Conservation (phyloP, 2,329 filamentous ascomycete genomes). For the Elsinoe fawcettii region DNA sequence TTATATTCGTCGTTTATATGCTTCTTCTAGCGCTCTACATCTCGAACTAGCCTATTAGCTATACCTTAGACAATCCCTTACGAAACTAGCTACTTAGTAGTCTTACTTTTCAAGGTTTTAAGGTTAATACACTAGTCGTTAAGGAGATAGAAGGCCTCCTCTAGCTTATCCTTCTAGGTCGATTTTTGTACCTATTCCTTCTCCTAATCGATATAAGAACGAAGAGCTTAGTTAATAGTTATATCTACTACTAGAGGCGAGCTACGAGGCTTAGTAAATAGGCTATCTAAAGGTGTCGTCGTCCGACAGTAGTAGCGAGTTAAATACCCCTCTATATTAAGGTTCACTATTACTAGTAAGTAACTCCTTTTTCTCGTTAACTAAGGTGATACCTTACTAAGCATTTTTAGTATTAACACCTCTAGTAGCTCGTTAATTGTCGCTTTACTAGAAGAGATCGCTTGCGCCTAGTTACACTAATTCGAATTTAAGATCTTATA, state of each 20-base stretch:
- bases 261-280: too few species aligned
- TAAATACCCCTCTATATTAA: background rate
- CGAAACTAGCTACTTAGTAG: background rate
- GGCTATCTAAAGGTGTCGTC: background rate
- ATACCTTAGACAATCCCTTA: too few species aligned
- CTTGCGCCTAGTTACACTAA: background rate
- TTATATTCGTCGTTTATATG: too few species aligned
- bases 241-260: too few species aligned
- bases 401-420: background rate
- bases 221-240: too few species aligned
- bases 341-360: background rate
- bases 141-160: background rate
- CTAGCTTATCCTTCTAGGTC: background rate
- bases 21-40: too few species aligned
- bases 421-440: background rate
- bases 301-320: background rate
- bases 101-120: background rate
- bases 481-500: background rate
- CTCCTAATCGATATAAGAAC: too few species aligned
- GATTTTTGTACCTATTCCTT: background rate
- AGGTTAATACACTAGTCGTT: constrained; percentile 1
- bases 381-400: background rate
- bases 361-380: background rate
- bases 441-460: background rate
- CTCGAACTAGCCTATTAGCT: too few species aligned